phyloP scores from a whole-genome alignment of 2,329 filamentous ascomycete genomes.

The Aspergillus brunneoviolaceus region DNA sequence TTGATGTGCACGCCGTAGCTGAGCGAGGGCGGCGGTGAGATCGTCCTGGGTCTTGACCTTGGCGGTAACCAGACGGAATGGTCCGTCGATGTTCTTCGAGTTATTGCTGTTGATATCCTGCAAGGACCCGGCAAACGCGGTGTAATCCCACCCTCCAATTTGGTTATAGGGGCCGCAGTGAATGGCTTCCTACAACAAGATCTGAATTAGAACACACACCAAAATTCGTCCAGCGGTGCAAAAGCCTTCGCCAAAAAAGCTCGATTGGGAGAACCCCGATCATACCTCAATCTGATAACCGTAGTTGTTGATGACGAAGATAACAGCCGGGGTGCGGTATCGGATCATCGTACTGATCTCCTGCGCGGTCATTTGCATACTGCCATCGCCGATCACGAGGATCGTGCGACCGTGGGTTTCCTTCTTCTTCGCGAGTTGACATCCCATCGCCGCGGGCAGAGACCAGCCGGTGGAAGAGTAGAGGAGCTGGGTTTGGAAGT shows the following conservation, averaged over 20 bases:
- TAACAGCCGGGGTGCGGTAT: slow-evolving; percentile 67
- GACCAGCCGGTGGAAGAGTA: slow-evolving; percentile 6
- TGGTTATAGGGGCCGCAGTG: neutral
- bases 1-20: too few species aligned
- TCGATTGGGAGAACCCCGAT: neutral
- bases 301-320: slow-evolving; percentile 79
- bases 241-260: too few species aligned
- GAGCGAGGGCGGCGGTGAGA: too few species aligned
- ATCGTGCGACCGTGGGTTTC: slow-evolving; percentile 56
- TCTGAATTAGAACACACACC: too few species aligned
- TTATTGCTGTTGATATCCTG: too few species aligned
- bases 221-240: too few species aligned
- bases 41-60: too few species aligned
- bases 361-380: slow-evolving; percentile 78
- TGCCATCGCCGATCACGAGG: slow-evolving; percentile 80
- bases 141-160: neutral
- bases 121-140: neutral
- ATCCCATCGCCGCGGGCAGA: slow-evolving; percentile 5
- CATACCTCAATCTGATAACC: slow-evolving; percentile 74
- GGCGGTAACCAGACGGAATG: too few species aligned
- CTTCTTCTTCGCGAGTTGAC: slow-evolving; percentile 1
- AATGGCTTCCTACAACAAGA: neutral
- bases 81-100: too few species aligned
- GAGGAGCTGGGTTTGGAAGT: slow-evolving; percentile 1
- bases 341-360: slow-evolving; percentile 80